phyloP scores from a whole-genome alignment of 108 stramenopile species.

The Bacterosira constricta region DNA sequence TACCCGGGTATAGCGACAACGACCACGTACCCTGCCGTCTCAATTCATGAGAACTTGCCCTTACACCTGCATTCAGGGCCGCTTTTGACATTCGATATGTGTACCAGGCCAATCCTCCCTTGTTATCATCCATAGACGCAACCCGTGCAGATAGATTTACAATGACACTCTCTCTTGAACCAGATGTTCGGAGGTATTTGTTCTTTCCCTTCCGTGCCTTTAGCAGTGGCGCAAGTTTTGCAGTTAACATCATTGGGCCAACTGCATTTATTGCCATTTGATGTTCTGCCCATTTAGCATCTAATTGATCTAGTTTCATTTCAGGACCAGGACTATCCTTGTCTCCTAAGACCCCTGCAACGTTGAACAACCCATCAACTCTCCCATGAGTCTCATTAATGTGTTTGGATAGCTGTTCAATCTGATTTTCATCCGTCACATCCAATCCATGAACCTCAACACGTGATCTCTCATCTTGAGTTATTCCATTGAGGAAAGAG shows the following conservation, averaged over 20 bases:
- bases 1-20: constrained; percentile 72
- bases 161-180: constrained; percentile 45
- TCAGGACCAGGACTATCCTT: constrained; percentile 45
- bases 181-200: constrained; percentile 23
- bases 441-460: constrained; percentile 34
- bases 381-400: constrained; percentile 17
- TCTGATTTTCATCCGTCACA: constrained; percentile 26
- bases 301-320: constrained; percentile 47
- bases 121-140: constrained; percentile 68
- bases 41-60: constrained; percentile 60
- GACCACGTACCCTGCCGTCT: constrained; percentile 51
- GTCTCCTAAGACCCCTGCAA: constrained; percentile 51
- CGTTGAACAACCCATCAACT: constrained; percentile 54
- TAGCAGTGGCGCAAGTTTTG: constrained; percentile 44
- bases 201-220: constrained; percentile 39
- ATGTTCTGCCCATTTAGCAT: constrained; percentile 50
- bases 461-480: constrained; percentile 10
- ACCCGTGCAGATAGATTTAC: constrained; percentile 71
- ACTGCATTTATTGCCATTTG: constrained; percentile 57
- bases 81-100: constrained; percentile 78
- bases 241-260: constrained; percentile 53
- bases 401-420: constrained; percentile 19
- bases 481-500: constrained; percentile 16
- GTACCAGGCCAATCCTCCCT: constrained; percentile 72
- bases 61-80: constrained; percentile 61